These are phyloP conservation scores for Smithsoniella earleae DNA, from an alignment of 163 green algal genomes.

Conservation along the genomic window DNA sequence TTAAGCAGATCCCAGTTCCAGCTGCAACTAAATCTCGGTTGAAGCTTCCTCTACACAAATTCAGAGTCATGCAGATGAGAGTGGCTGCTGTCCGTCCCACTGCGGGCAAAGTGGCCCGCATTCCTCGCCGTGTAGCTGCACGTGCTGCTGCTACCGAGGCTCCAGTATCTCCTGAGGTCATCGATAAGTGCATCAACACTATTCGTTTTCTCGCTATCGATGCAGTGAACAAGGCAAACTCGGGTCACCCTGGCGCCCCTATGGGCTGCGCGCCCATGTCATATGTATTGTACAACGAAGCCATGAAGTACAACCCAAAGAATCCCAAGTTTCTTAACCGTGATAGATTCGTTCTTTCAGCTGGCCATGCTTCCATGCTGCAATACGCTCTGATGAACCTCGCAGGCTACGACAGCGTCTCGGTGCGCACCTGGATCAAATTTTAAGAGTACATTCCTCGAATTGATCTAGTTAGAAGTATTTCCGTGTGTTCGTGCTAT, in stretches of 20 bases:
- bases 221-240: slow-evolving; percentile 97
- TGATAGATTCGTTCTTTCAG: slow-evolving; percentile 96
- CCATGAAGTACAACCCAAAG: slow-evolving; percentile 90
- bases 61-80: neutral
- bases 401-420: slow-evolving; percentile 81
- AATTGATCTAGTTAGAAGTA: no score
- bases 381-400: slow-evolving; percentile 95
- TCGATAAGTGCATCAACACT: slow-evolving; percentile 68
- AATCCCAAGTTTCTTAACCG: slow-evolving; percentile 88
- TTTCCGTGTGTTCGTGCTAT: no score
- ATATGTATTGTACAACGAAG: slow-evolving; percentile 89
- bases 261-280: slow-evolving; percentile 91
- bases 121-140: neutral
- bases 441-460: no score
- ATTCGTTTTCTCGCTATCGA: slow-evolving; percentile 99
- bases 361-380: slow-evolving; percentile 96
- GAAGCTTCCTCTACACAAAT: no score
- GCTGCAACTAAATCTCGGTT: no score
- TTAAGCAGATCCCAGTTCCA: no score
- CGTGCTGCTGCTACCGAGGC: slow-evolving; percentile 7
- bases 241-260: slow-evolving; percentile 93
- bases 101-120: slow-evolving; percentile 14
- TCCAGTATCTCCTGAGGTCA: slow-evolving; percentile 24
- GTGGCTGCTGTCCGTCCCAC: neutral
- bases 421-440: slow-evolving; percentile 48